Base-by-base conservation (phyloP, 305 asterid genomes). In the Fraxinus dipetala region DNA sequence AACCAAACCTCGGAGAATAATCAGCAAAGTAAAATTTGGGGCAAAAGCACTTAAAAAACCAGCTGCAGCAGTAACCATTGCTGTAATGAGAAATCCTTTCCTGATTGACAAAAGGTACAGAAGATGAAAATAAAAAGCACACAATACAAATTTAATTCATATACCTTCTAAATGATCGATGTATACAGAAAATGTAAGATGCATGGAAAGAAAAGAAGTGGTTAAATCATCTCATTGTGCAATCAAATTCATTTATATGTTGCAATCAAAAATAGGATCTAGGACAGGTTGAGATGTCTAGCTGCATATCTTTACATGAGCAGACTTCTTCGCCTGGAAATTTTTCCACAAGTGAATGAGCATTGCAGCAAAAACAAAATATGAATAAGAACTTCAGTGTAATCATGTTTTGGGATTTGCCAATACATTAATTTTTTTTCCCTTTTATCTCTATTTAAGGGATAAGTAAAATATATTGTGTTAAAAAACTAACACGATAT, bases 81-180 rank as follows among this genome's bases (percentile, higher is more conserved):
- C 91, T 73, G 93, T 88, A 82, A 89, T 40, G 73, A 91, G 90
- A 84, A 91, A 91, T 26, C 95, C 95, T 85, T 85, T 90, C 91
- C 95, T 91, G 89, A 84, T 75, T 80, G 82, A 38, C 22, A 67
- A 82, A 80, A 83, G 7, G 36, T 32, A 31, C n/a, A 77, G 75
- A 84, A 79, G 72, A 30, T 76, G 77, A 35, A 54, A 83, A 81
- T 18, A 63, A 36, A 35, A 80, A 81, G 80, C 40, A 75, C 4
- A 73, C 54, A 75, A 48, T 78, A 54, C 22, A 43, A 79, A 72
- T 36, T 76, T 43, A 35, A 22, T 70, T 72, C 70, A 32, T 7
- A 35, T 63, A 36, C 7, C n/a, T 63, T n/a, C 16, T 32, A 31
- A 20, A n/a, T 59, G 70, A 59, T 59, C 70, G 20, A 59, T 59